Base-by-base conservation (phyloP, 179 eudicot genomes). In the Pouteria campechiana region DNA sequence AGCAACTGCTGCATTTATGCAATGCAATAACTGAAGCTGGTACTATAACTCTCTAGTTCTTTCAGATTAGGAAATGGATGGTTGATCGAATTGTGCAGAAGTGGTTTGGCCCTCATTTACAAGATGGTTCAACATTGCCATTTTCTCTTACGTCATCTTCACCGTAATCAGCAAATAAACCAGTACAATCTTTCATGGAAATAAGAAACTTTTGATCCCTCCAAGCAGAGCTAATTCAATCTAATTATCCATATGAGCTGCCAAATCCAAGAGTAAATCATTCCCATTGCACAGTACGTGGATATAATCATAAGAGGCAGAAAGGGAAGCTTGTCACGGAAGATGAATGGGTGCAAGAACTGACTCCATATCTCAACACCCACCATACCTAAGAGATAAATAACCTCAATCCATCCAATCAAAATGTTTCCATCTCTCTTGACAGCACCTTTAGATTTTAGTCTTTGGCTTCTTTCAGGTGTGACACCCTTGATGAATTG, bases 251-350 rank as follows among this genome's bases (percentile, higher is more conserved):
- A 36, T 45, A 48, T 64, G 7, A 88, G 69, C 57, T 84, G 93
- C 88, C 95, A 88, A 55, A 86, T 48, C 98, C 94, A 90, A 42
- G 98, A 86, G 68, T 72, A 86, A 35, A 67, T 46, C 57, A 86
- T 67, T 21, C 98, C 98, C 0, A 86, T 54, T 2, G 85, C 80
- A 55, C 94, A 86, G 49, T 77, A 86, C 23, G 69, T 63, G 22
- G 96, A 86, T 18, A 77, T 60, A 51, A 64, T 41, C 87, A 90
- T 68, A 41, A 86, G 73, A 18, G 94, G 96, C 17, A 90, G 52
- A 56, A 86, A 86, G 0, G 96, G 94, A 59, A 86, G 65, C 63
- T 55, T 58, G 25, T 64, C 68, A 28, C 81, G 75, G 2, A 86
- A 58, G 50, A 86, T 7, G 12, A 60, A 25, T 18, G 88, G 85